Evolutionary conservation across 192 early-diverging fungal genomes (phyloP).

Genomic region (Entomortierella chlamydospora): DNA sequence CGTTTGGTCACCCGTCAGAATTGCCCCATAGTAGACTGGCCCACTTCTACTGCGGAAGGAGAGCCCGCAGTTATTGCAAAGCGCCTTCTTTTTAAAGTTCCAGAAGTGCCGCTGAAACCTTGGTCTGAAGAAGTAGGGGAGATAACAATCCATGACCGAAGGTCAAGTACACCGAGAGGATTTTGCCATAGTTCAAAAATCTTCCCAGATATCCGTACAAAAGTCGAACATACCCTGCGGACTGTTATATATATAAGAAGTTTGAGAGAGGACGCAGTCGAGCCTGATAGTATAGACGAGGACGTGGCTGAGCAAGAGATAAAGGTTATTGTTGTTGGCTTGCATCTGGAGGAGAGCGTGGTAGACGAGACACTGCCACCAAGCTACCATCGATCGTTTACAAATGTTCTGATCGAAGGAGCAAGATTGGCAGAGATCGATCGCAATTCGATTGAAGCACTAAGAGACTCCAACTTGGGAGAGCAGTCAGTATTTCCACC

Average conservation of each 20-base stretch:
- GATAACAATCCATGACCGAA: neutral
- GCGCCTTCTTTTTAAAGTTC: conserved; percentile 14
- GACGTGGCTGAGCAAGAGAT: conserved; percentile 12
- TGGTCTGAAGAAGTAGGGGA: conserved; percentile 5
- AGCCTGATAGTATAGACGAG: neutral
- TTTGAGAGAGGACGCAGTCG: neutral
- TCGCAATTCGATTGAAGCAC: conserved; percentile 19
- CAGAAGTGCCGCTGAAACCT: neutral
- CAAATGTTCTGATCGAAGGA: conserved; percentile 10
- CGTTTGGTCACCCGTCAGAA: conserved; percentile 18
- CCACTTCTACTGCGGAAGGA: neutral
- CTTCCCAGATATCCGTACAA: neutral
- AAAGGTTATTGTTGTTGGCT: neutral
- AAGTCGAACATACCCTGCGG: conserved; percentile 14
- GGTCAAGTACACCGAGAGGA: conserved; percentile 6
- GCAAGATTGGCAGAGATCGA: conserved; percentile 18
- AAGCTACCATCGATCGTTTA: conserved; percentile 30
- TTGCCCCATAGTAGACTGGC: conserved; percentile 10
- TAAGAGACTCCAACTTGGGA: neutral
- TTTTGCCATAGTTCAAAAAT: conserved; percentile 19
- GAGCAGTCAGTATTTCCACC: conserved; percentile 1
- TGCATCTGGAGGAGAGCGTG: conserved; percentile 5
- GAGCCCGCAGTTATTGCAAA: conserved; percentile 6
- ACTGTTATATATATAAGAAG: conserved; percentile 7
- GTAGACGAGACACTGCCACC: conserved; percentile 11